Conservation (phyloP, 2,329 filamentous ascomycete genomes). For the Curvularia verruculosa region DNA sequence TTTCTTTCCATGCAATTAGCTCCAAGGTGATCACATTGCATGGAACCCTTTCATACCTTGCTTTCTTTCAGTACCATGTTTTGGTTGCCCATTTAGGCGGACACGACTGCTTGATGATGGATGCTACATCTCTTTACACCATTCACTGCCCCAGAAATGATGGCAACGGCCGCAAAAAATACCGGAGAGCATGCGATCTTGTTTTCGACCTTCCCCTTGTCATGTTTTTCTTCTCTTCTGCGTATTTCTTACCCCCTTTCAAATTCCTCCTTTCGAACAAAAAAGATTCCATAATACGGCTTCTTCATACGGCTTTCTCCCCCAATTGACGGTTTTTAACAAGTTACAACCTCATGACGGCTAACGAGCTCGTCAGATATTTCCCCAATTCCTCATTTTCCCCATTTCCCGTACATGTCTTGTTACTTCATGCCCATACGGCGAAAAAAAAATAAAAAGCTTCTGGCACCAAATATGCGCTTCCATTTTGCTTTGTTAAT, state of each 20-base stretch:
- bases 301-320: too few relatives aligned
- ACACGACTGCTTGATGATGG: neutral
- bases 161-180: slow-evolving; percentile 1
- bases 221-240: neutral
- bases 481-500: neutral
- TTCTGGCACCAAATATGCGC: slow-evolving; percentile 14
- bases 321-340: neutral
- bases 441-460: slow-evolving; percentile 25
- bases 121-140: slow-evolving; percentile 2
- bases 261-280: neutral
- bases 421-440: slow-evolving; percentile 13
- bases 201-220: slow-evolving; percentile 2
- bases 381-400: neutral
- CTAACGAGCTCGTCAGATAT: neutral
- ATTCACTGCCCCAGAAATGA: slow-evolving; percentile 3
- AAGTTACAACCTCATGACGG: slow-evolving; percentile 10
- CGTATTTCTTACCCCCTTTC: slow-evolving; percentile 4
- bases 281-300: slow-evolving; percentile 6
- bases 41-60: neutral
- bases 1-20: slow-evolving; percentile 3
- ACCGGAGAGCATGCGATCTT: neutral
- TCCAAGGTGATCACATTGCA: neutral
- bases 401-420: slow-evolving; percentile 11
- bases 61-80: slow-evolving; percentile 2
- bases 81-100: neutral